Conservation (phyloP, 2,329 filamentous ascomycete species). For the Truncatella angustata region DNA sequence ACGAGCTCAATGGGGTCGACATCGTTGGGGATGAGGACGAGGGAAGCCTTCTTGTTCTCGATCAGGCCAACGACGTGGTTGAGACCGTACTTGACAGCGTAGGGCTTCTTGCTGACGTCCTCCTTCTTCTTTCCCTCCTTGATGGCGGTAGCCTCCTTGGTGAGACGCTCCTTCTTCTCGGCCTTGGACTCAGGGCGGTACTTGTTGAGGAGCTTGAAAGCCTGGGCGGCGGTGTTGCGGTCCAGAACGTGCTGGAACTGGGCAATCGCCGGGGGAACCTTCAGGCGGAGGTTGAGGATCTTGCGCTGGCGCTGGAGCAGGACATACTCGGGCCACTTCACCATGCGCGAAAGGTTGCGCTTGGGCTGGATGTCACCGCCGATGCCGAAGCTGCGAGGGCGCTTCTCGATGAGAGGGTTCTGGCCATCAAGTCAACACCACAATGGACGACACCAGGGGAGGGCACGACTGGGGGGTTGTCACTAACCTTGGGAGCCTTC, state of each 20-base stretch:
- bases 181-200: constrained; percentile 98
- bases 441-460: too few relatives aligned
- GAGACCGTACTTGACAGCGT: constrained; percentile 98
- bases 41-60: constrained; percentile 99
- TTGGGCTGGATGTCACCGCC: constrained; percentile 97
- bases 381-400: constrained; percentile 95
- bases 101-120: constrained; percentile 99
- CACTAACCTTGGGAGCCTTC: constrained; percentile 95
- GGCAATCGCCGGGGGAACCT: constrained; percentile 94
- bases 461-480: too few relatives aligned
- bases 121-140: constrained; percentile 99
- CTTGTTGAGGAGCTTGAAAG: constrained; percentile 99
- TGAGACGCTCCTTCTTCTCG: constrained; percentile 99
- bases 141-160: constrained; percentile 96
- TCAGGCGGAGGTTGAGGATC: constrained; percentile 97
- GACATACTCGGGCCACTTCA: constrained; percentile 99
- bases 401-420: constrained; percentile 99
- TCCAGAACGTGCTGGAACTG: constrained; percentile 98
- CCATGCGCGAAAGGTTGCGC: constrained; percentile 96
- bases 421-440: constrained; percentile 39
- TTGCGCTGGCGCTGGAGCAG: constrained; percentile 91
- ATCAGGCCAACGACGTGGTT: constrained; percentile 98
- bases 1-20: constrained; percentile 99
- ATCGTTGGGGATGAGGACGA: constrained; percentile 98
- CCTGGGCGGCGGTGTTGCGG: constrained; percentile 93